phyloP scores from a whole-genome alignment of 2,329 filamentous ascomycete species.

The Fusarium sp. region DNA sequence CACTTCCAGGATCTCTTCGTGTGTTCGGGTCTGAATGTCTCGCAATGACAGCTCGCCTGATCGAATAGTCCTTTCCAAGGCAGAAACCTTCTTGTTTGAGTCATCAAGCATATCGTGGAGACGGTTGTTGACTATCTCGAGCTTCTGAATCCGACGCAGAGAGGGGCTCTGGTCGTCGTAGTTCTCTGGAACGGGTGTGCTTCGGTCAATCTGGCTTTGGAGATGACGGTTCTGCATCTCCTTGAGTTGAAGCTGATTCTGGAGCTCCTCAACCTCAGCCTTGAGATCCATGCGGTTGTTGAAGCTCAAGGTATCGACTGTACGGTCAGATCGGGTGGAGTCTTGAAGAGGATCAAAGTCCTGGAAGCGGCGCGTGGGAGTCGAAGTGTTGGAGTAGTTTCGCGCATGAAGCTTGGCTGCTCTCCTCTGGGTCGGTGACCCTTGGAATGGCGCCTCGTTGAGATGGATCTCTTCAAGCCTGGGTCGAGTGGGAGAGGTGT shows the following conservation, averaged over 20 bases:
- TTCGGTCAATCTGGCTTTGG: conserved; percentile 84
- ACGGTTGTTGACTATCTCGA: conserved; percentile 91
- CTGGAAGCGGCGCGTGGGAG: conserved; percentile 79
- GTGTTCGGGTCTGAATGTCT: conserved; percentile 91
- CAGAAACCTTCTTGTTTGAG: conserved; percentile 90
- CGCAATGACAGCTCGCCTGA: conserved; percentile 89
- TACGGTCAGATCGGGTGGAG: conserved; percentile 86
- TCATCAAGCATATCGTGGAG: conserved; percentile 96
- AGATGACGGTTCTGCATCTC: conserved; percentile 97
- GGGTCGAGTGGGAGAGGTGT: conserved; percentile 74
- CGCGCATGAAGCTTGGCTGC: conserved; percentile 64
- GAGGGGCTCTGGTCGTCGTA: conserved; percentile 85
- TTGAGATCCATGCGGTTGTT: conserved; percentile 93
- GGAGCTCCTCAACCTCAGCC: conserved; percentile 88
- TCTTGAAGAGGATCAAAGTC: conserved; percentile 72
- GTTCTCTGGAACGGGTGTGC: conserved; percentile 71
- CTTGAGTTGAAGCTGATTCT: conserved; percentile 92
- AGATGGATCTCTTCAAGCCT: conserved; percentile 88
- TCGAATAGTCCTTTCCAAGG: conserved; percentile 86
- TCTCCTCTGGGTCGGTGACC: conserved; percentile 79
- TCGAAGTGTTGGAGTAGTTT: conserved; percentile 80
- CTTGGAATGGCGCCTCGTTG: conserved; percentile 80
- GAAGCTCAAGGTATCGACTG: conserved; percentile 82
- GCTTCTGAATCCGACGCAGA: conserved; percentile 83
- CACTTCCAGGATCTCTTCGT: conserved; percentile 92